Evolutionary conservation across 768 basidiomycete species (phyloP).

Genomic region (Lentinula boryana): DNA sequence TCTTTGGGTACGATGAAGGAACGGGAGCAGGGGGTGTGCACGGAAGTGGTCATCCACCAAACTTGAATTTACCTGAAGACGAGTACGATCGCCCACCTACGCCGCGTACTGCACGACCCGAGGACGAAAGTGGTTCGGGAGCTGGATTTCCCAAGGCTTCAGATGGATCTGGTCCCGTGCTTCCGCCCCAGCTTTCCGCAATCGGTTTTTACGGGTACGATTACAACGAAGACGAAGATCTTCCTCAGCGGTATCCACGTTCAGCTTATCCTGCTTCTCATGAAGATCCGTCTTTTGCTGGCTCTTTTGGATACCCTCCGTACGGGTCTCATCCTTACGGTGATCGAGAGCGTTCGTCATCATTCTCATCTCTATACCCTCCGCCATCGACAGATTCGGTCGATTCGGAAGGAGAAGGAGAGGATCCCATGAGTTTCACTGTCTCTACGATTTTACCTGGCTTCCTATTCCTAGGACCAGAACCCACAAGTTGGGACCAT

Average conservation of each 20-base stretch:
- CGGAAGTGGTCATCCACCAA: neutral
- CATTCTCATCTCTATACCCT: constrained; percentile 3
- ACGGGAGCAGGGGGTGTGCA: neutral
- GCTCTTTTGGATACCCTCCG: constrained; percentile 2
- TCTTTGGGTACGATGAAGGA: constrained; percentile 1
- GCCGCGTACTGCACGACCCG: constrained; percentile 61
- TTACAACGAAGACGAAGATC: neutral
- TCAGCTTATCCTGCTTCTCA: constrained; percentile 1
- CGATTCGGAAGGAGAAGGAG: constrained; percentile 22
- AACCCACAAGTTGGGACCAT: constrained; percentile 69
- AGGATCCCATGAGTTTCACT: constrained; percentile 61
- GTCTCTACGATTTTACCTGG: constrained; percentile 88
- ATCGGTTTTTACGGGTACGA: neutral
- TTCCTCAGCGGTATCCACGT: neutral
- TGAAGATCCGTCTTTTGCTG: constrained; percentile 6
- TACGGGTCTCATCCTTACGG: constrained; percentile 12
- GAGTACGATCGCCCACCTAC: constrained; percentile 35
- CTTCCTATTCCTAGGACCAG: constrained; percentile 90
- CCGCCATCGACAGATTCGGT: constrained; percentile 43
- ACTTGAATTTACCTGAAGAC: neutral
- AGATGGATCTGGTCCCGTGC: constrained; percentile 8
- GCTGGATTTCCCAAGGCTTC: neutral
- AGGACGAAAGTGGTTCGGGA: constrained; percentile 14
- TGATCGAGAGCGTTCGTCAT: constrained; percentile 18
- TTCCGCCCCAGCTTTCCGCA: neutral